Base-by-base conservation (phyloP, 345 rosid genomes). In the Eucalyptus virginea region DNA sequence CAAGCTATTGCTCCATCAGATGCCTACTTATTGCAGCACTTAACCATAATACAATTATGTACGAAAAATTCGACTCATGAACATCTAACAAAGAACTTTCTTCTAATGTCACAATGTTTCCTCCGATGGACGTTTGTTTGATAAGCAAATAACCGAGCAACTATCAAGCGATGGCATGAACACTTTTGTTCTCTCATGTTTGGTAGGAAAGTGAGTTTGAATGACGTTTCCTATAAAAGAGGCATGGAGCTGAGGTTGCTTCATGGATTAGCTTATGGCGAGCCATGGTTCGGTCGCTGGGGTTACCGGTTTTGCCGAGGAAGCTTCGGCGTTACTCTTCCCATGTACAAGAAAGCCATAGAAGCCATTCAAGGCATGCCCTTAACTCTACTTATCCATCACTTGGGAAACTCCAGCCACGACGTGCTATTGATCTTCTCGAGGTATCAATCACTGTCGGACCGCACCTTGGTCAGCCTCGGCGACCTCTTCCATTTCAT, bases 241-340 rank as follows among this genome's bases (percentile, higher is more conserved):
- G 94, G 98, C 87, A 95, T 97, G 97, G 98, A 97, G 88, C 81
- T 97, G 90, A 94, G 98, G 94, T 90, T 97, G 48, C 93, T 98
- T 40, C 92, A 95, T 67, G 97, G 97, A 12, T 89, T 97, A 51
- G 97, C 97, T 60, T 95, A 95, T 32, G 94, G 96, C 3, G 93
- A 93, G 88, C 92, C 98, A 40, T 98, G 99, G 99, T 95, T 98
- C 49, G 97, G 97, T 56, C 95, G 91, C 0, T 98, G 99, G 99
- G 98, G 98, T 16, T 98, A 97, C 94, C 93, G 90, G 86, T 97
- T 95, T 44, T 95, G 94, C 58, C 92, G 96, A 50, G 99, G 98
- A 17, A 95, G 94, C 92, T 97, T 92, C 51, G 99, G 98, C 12
- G 93, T 98, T 28, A 95, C 95, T 81, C 92, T 92, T 87, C 93